Evolutionary conservation across 495 filamentous ascomycete species (phyloP), one percentile per base, ranked within the genome.

Genomic region (Penicillium bialowiezense): DNA sequence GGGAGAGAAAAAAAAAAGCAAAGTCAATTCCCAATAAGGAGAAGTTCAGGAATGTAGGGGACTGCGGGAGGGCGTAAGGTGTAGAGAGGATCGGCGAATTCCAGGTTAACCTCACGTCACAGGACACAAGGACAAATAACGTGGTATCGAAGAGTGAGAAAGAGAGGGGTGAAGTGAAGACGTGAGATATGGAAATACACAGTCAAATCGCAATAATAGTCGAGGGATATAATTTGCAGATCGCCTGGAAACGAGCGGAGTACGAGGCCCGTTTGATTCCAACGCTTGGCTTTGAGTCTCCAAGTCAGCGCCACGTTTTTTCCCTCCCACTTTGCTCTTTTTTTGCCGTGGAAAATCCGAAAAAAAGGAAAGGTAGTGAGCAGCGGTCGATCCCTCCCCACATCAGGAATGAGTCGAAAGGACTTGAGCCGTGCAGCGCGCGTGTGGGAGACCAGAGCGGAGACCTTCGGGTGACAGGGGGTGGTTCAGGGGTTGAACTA

Each of bases 401-500:
- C 58, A 61, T 51, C 26, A 43, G 52, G 55, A 50, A 49, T 59
- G 35, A 34, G 48, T 53, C 59, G 43, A 35, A 45, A 14, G 43
- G 19, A 40, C 21, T 9, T 34, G 38, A 48, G 45, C 56, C 51
- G 52, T 52, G 58, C 49, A 48, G n/a, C 29, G 8, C 15, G 41
- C 32, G n/a, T 24, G 39, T 41, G 55, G 54, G 43, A 7, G 43
- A 8, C 4, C 23, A 40, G 32, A 54, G 59, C 59, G 60, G 60
- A 60, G 57, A 55, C 59, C 29, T 26, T 42, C 39, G 36, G 23
- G 18, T 59, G 55, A 55, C 52, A 55, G 52, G 54, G 29, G 58
- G 58, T 51, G 54, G 60, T 61, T 64, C 60, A 64, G 60, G 60
- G 60, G 60, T 58, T 58, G 56, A 37, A 49, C 44, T 31, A 52